Percentiles rank a stretch among this genome's conserved stretches.
Conservation (phyloP, 805 yeast species). For the Ogataea naganishii region DNA sequence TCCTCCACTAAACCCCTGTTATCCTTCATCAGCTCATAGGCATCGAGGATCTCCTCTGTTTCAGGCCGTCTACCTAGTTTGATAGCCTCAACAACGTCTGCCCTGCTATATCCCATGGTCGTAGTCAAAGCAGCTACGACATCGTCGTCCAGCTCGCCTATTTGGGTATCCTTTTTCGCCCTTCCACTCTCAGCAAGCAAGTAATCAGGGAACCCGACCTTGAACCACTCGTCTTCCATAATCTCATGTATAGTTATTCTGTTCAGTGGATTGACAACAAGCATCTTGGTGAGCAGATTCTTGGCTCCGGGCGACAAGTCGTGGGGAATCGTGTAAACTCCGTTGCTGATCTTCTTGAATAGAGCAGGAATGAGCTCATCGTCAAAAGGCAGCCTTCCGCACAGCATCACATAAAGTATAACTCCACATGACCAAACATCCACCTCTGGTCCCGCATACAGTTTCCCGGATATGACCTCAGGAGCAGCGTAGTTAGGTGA, state of each 20-base stretch:
- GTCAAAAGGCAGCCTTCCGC: conserved; percentile 93
- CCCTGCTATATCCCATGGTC: conserved; percentile 85
- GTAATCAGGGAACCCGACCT: conserved; percentile 69
- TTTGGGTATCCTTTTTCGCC: conserved; percentile 19
- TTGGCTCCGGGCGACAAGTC: conserved; percentile 82
- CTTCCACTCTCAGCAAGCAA: conserved; percentile 51
- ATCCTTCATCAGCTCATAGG: conserved; percentile 75
- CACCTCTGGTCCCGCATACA: conserved; percentile 96
- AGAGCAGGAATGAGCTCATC: conserved; percentile 93
- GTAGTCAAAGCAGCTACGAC: conserved; percentile 65
- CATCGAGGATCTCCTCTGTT: conserved; percentile 77
- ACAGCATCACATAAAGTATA: conserved; percentile 87
- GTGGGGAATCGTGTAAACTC: conserved; percentile 86
- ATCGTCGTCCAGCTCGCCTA: conserved; percentile 54
- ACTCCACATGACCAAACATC: conserved; percentile 99
- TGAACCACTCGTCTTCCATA: conserved; percentile 92
- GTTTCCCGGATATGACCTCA: conserved; percentile 88
- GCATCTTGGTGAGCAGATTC: conserved; percentile 74
- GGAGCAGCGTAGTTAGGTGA: conserved; percentile 98
- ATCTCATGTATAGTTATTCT: conserved; percentile 90
- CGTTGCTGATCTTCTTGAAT: conserved; percentile 86
- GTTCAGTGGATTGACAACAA: conserved; percentile 89
- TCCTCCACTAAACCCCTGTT: conserved; percentile 64
- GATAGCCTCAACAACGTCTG: conserved; percentile 67
- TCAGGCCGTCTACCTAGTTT: conserved; percentile 30